A percentile compares a stretch with the other conserved stretches of the same genome.
Conservation (phyloP, 1,284 basidiomycete genomes). For the Phenoliferia sp. region DNA sequence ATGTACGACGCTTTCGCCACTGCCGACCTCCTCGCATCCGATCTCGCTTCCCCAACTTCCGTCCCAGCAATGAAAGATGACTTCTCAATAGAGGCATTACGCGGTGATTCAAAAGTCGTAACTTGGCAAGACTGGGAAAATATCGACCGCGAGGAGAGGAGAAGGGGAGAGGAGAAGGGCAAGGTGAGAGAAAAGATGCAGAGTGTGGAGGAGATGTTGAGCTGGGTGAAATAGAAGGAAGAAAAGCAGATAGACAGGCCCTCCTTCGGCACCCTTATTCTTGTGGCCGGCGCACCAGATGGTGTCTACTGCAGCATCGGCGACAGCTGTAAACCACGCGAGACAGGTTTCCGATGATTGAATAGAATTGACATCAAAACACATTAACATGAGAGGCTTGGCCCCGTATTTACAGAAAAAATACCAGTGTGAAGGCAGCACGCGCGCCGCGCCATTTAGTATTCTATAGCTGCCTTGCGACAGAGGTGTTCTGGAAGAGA, state of each 20-base stretch:
- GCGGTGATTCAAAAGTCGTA: constrained; percentile 17
- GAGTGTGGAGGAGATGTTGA: constrained; percentile 34
- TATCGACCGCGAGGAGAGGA: constrained; percentile 33
- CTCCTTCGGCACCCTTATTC: not conserved
- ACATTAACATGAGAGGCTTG: too few relatives aligned
- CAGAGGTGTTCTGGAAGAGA: too few relatives aligned
- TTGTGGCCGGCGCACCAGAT: too few relatives aligned
- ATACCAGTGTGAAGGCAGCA: too few relatives aligned
- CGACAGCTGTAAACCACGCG: too few relatives aligned
- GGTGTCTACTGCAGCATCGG: too few relatives aligned
- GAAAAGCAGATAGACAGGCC: not conserved
- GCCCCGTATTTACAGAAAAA: too few relatives aligned
- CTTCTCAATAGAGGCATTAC: constrained; percentile 8
- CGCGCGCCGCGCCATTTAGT: too few relatives aligned
- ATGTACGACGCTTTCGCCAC: constrained; percentile 88
- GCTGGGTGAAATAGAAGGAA: constrained; percentile 13
- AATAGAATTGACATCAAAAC: too few relatives aligned
- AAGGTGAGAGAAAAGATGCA: constrained; percentile 38
- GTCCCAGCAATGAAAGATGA: not conserved
- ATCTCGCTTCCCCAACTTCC: constrained; percentile 38
- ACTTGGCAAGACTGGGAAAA: constrained; percentile 35
- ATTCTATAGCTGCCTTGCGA: too few relatives aligned
- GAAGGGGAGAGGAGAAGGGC: constrained; percentile 25
- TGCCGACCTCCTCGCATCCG: constrained; percentile 63
- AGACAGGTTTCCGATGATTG: too few relatives aligned